Percentiles rank a stretch among this genome's conserved stretches.
Evolutionary conservation across 768 basidiomycete species (phyloP).

Genomic region (Psilocybe subaeruginosa): DNA sequence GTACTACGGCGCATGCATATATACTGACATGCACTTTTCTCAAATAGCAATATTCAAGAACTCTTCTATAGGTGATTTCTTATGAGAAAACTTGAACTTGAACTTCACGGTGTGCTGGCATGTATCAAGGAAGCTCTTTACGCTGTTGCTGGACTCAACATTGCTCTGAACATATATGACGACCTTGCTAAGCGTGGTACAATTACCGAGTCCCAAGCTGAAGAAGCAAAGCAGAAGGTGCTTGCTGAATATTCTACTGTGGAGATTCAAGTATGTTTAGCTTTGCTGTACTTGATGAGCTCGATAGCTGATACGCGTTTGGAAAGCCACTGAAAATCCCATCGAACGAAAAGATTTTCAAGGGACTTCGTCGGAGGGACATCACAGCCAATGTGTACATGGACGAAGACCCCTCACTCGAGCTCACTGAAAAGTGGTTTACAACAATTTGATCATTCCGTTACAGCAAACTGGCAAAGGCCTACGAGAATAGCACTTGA

Average conservation of each 20-base stretch:
- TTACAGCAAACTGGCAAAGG: too few species aligned
- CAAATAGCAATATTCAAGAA: too few species aligned
- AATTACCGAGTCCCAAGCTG: too few species aligned
- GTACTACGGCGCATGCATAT: too few species aligned
- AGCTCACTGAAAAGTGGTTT: neutral
- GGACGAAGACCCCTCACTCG: neutral
- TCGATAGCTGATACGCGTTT: neutral
- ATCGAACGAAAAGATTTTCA: neutral
- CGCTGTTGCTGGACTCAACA: too few species aligned
- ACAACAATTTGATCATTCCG: neutral
- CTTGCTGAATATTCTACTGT: neutral
- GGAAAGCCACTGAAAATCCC: neutral
- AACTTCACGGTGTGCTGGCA: neutral
- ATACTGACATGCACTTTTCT: too few species aligned
- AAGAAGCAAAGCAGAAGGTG: slow-evolving; percentile 1
- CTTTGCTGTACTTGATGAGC: neutral
- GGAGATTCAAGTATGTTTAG: neutral
- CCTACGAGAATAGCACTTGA: neutral
- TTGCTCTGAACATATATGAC: too few species aligned
- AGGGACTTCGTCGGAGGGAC: neutral
- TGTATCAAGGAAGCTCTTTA: neutral
- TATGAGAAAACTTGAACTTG: too few species aligned
- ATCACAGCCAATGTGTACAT: neutral
- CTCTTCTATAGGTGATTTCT: too few species aligned
- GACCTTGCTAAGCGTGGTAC: too few species aligned